A percentile compares a stretch with the other conserved stretches of the same genome.
These are phyloP conservation scores for Leishmania major DNA, from an alignment of 208 protist species.

Conservation along the genomic window DNA sequence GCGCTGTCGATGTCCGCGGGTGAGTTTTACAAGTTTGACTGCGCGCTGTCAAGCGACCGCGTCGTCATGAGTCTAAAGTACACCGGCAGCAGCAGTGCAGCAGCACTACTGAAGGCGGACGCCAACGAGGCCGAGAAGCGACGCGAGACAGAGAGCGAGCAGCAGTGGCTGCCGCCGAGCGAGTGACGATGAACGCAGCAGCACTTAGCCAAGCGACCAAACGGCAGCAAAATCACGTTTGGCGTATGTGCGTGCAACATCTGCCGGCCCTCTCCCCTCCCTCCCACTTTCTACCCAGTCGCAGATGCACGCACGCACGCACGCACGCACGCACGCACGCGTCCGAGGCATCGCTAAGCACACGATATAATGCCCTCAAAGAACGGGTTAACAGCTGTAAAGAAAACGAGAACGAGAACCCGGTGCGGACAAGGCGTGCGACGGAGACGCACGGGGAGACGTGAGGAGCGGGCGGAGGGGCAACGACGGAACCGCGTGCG, in stretches of 20 bases:
- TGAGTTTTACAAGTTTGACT: conserved; percentile 60
- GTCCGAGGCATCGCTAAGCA: background rate
- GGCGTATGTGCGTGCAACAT: background rate
- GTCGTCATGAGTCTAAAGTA: conserved; percentile 70
- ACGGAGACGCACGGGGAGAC: background rate
- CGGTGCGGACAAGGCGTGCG: background rate
- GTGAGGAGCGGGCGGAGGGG: background rate
- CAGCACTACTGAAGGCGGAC: background rate
- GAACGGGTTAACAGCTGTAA: background rate
- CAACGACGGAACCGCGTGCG: background rate
- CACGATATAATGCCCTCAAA: background rate
- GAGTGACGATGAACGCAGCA: background rate
- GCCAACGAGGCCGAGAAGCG: conserved; percentile 34
- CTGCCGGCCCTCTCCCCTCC: background rate
- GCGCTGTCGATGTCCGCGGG: conserved; percentile 48
- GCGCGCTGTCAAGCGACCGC: conserved; percentile 63
- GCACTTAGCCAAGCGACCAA: background rate
- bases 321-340: background rate
- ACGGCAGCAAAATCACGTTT: background rate
- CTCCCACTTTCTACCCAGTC: background rate
- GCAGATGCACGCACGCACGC: background rate
- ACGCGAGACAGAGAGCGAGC: background rate
- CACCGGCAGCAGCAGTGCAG: conserved; percentile 3
- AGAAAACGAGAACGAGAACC: background rate
- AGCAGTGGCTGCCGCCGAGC: conserved; percentile 6